phyloP scores from a whole-genome alignment of 2,329 filamentous ascomycete species.

The Dactylellina drechsleri region DNA sequence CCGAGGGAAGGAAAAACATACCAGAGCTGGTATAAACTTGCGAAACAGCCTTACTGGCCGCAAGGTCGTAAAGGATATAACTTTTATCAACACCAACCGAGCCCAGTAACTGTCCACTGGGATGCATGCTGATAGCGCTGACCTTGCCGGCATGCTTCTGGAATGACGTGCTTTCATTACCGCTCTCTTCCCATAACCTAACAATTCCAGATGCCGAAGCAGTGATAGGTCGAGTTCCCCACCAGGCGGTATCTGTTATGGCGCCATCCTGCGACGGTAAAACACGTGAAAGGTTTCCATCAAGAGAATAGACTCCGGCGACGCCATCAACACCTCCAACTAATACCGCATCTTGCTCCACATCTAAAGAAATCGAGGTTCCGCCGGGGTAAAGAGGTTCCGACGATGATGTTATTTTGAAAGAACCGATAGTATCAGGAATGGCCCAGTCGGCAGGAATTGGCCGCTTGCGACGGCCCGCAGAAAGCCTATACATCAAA shows the following conservation, averaged over 20 bases:
- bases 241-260: constrained; percentile 74
- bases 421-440: constrained; percentile 73
- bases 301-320: constrained; percentile 79
- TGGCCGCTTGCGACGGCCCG: constrained; percentile 87
- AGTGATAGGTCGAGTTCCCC: constrained; percentile 74
- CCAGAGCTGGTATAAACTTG: constrained; percentile 83
- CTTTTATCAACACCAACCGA: constrained; percentile 93
- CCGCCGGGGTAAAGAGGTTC: constrained; percentile 71
- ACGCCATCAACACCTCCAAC: constrained; percentile 79
- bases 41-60: constrained; percentile 73
- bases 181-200: constrained; percentile 78
- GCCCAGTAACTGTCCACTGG: constrained; percentile 81
- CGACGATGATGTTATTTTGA: constrained; percentile 67
- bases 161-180: constrained; percentile 74
- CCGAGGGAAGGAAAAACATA: constrained; percentile 65
- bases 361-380: constrained; percentile 69
- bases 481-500: constrained; percentile 73
- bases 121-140: constrained; percentile 81
- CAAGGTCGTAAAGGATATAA: constrained; percentile 86
- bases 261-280: constrained; percentile 73
- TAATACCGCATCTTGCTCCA: constrained; percentile 73
- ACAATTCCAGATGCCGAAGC: constrained; percentile 79
- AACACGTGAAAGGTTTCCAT: constrained; percentile 77
- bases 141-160: constrained; percentile 84
- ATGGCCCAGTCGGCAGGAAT: constrained; percentile 87